Evolutionary conservation across 768 basidiomycete genomes (phyloP).

Genomic region (Mycena chlorophos): DNA sequence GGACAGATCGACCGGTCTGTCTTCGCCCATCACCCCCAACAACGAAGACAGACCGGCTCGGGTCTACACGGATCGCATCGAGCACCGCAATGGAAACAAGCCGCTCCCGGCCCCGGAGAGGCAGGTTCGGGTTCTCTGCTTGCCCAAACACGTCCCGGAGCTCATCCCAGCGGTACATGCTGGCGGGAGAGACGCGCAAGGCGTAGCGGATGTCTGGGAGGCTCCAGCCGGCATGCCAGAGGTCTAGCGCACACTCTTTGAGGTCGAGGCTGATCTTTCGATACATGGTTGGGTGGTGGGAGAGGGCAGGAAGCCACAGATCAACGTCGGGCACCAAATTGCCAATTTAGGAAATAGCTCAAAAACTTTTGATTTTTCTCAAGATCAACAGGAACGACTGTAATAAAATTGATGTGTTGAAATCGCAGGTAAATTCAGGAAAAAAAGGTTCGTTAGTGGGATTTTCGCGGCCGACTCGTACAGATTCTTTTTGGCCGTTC

Average conservation of each 20-base stretch:
- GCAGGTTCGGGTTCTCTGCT: constrained; percentile 18
- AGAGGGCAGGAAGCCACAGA: not conserved
- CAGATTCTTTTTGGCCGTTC: too few relatives aligned
- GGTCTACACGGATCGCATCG: too few relatives aligned
- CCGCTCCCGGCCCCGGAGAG: constrained; percentile 20
- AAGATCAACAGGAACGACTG: constrained; percentile 2
- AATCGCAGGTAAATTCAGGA: too few relatives aligned
- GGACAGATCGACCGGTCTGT: too few relatives aligned
- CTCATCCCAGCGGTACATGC: constrained; percentile 23
- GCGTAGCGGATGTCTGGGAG: constrained; percentile 21
- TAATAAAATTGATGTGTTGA: too few relatives aligned
- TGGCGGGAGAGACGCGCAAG: constrained; percentile 18
- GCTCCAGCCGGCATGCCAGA: constrained; percentile 24
- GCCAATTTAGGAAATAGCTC: constrained; percentile 1
- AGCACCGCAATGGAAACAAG: constrained; percentile 16
- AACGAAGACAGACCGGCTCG: too few relatives aligned
- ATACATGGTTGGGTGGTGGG: constrained; percentile 9
- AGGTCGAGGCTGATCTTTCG: constrained; percentile 14
- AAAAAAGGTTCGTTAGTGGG: too few relatives aligned
- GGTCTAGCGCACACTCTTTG: constrained; percentile 21
- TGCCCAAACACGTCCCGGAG: constrained; percentile 20
- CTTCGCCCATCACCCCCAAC: too few relatives aligned
- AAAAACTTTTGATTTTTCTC: constrained; percentile 6
- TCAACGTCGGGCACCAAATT: not conserved
- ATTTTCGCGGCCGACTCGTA: too few relatives aligned